phyloP scores from a whole-genome alignment of 2,329 filamentous ascomycete species.

The Pseudogymnoascus sp. region DNA sequence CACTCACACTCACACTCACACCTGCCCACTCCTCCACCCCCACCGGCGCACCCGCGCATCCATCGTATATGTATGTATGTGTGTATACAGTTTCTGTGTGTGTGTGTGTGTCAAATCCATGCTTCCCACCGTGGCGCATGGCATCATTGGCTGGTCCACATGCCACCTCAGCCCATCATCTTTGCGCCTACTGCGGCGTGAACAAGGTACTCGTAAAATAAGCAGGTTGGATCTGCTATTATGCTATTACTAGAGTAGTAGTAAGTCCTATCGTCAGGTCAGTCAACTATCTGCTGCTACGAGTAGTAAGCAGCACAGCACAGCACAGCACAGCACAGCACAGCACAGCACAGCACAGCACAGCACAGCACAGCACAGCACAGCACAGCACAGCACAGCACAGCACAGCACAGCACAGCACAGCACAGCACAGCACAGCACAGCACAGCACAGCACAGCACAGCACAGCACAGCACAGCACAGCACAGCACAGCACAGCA shows the following conservation, averaged over 20 bases:
- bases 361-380: not conserved
- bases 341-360: not conserved
- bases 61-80: not conserved
- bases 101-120: not conserved
- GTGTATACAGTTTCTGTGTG: not conserved
- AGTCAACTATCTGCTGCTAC: not conserved
- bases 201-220: not conserved
- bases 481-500: not conserved
- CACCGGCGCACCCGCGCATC: not conserved
- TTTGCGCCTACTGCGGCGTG: not conserved
- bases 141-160: slow-evolving; percentile 9
- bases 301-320: not conserved
- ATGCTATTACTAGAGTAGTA: not conserved
- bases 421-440: not conserved
- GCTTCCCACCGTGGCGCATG: not conserved
- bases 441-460: not conserved
- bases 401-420: not conserved
- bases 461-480: not conserved
- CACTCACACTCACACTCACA: not conserved
- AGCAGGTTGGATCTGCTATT: not conserved
- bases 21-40: not conserved
- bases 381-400: not conserved
- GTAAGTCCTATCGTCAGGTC: not conserved
- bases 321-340: not conserved
- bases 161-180: slow-evolving; percentile 4